Percentiles rank a stretch among this genome's conserved stretches.
Conservation (phyloP, 192 early-diverging fungal species). For the Coemansia sp. region DNA sequence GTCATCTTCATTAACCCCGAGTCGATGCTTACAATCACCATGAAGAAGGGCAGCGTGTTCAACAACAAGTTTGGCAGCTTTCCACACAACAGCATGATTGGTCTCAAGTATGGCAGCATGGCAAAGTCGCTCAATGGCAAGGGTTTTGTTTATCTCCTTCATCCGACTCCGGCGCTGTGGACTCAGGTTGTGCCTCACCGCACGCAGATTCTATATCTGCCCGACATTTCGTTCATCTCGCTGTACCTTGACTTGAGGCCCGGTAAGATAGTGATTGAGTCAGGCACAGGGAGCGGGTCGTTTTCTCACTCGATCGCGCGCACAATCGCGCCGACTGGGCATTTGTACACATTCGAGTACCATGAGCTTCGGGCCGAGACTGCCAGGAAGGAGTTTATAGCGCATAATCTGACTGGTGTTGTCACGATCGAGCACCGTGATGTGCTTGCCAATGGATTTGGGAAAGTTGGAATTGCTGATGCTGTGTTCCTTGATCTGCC, state of each 20-base stretch:
- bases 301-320: slow-evolving; percentile 94
- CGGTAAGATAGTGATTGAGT: slow-evolving; percentile 82
- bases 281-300: slow-evolving; percentile 94
- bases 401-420: slow-evolving; percentile 68
- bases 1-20: slow-evolving; percentile 71
- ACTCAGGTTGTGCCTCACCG: slow-evolving; percentile 87
- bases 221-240: slow-evolving; percentile 92
- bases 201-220: slow-evolving; percentile 93
- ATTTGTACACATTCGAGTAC: slow-evolving; percentile 93
- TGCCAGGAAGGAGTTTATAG: slow-evolving; percentile 70
- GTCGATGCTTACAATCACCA: slow-evolving; percentile 61
- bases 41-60: slow-evolving; percentile 60
- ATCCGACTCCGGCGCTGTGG: slow-evolving; percentile 96
- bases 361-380: slow-evolving; percentile 73
- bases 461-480: slow-evolving; percentile 63
- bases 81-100: slow-evolving; percentile 79
- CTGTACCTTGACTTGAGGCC: slow-evolving; percentile 79
- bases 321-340: slow-evolving; percentile 81
- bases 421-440: slow-evolving; percentile 78
- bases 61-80: slow-evolving; percentile 83
- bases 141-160: slow-evolving; percentile 81
- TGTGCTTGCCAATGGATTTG: slow-evolving; percentile 78
- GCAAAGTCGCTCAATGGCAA: slow-evolving; percentile 58
- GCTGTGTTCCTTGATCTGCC: slow-evolving; percentile 97
- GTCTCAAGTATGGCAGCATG: slow-evolving; percentile 81